Conservation (phyloP, 768 basidiomycete genomes). For the Kwoniella newhampshirensis region DNA sequence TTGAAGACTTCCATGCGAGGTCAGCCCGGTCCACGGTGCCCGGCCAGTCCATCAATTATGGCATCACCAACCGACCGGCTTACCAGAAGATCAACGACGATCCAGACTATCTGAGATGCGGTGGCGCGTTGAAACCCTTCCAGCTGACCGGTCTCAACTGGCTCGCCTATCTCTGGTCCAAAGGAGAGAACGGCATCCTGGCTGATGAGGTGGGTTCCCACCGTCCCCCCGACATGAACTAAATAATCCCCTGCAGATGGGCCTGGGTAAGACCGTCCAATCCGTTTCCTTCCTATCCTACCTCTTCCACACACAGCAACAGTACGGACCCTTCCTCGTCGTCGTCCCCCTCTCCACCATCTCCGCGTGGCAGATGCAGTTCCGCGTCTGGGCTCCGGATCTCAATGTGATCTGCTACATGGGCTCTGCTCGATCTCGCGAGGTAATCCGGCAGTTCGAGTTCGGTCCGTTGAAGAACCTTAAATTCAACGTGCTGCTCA, state of each 20-base stretch:
- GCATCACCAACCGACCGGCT: slow-evolving; percentile 66
- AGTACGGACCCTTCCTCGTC: slow-evolving; percentile 95
- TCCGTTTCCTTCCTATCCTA: slow-evolving; percentile 92
- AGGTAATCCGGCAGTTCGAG: slow-evolving; percentile 87
- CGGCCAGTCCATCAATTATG: slow-evolving; percentile 73
- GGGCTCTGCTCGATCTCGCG: slow-evolving; percentile 79
- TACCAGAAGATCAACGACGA: slow-evolving; percentile 84
- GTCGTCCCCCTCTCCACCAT: slow-evolving; percentile 98
- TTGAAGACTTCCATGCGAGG: slow-evolving; percentile 74
- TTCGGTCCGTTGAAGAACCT: slow-evolving; percentile 83
- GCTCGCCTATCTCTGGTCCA: slow-evolving; percentile 94
- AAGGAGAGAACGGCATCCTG: slow-evolving; percentile 92
- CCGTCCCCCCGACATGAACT: background rate
- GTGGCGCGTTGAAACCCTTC: slow-evolving; percentile 92
- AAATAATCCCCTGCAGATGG: slow-evolving; percentile 64
- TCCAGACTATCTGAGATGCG: slow-evolving; percentile 80
- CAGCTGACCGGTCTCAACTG: slow-evolving; percentile 97
- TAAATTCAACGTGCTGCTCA: slow-evolving; percentile 94
- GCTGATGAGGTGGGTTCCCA: slow-evolving; percentile 71
- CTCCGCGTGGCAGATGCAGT: slow-evolving; percentile 96
- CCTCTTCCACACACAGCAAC: slow-evolving; percentile 84
- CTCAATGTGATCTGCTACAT: slow-evolving; percentile 96
- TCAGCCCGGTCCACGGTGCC: slow-evolving; percentile 79
- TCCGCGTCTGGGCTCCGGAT: slow-evolving; percentile 91
- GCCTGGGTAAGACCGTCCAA: slow-evolving; percentile 96